phyloP scores from a whole-genome alignment of 2,329 filamentous ascomycete species.

The Eurotiales sp. region DNA sequence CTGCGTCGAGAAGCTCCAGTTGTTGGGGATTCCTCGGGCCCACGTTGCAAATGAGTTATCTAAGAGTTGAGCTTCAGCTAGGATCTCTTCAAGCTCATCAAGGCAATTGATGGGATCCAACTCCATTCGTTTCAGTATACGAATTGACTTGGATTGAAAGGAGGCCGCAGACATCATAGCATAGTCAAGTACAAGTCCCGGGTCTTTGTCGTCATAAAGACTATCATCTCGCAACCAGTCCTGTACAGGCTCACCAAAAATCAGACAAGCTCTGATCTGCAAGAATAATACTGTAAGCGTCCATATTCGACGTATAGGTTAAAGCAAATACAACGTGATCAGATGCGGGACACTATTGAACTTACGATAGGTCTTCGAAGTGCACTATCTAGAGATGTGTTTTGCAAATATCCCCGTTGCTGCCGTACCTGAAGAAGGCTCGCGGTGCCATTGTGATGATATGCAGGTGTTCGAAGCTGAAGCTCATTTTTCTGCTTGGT shows the following conservation, averaged over 20 bases:
- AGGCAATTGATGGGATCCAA: neutral
- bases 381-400: conserved; percentile 15
- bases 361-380: conserved; percentile 19
- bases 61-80: neutral
- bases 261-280: conserved; percentile 3
- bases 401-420: conserved; percentile 10
- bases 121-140: neutral
- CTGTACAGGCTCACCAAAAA: neutral
- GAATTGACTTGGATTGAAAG: conserved; percentile 16
- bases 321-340: neutral
- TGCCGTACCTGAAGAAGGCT: conserved; percentile 20
- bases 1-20: neutral
- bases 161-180: conserved; percentile 6
- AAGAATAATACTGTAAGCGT: neutral
- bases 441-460: conserved; percentile 21
- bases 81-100: neutral
- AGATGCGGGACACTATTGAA: neutral
- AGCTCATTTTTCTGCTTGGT: neutral
- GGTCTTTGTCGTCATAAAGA: neutral
- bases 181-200: neutral
- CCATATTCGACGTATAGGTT: too few relatives aligned
- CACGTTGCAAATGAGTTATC: neutral
- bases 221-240: neutral
- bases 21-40: neutral
- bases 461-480: conserved; percentile 16